phyloP scores from a whole-genome alignment of 202 grass and related monocot genomes.

The Schoenoplectus tabernaemontani region DNA sequence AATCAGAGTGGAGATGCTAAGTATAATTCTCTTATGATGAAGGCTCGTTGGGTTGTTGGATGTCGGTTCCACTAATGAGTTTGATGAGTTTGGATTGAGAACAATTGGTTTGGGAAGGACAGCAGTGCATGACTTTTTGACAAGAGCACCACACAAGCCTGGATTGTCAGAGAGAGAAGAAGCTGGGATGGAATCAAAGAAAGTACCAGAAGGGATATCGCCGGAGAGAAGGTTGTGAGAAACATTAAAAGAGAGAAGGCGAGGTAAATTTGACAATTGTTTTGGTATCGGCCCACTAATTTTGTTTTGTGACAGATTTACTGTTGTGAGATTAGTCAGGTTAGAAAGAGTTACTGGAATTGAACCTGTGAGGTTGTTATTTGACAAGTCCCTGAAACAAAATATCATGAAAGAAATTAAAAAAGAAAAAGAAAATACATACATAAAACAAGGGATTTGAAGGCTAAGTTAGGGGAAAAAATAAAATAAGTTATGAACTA shows the following conservation, averaged over 20 bases:
- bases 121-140: constrained; percentile 67
- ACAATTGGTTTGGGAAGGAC: constrained; percentile 95
- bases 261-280: constrained; percentile 63
- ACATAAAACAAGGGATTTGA: too few species aligned
- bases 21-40: constrained; percentile 82
- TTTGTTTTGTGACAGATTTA: constrained; percentile 69
- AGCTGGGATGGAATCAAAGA: constrained; percentile 73
- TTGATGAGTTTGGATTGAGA: constrained; percentile 59
- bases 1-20: constrained; percentile 94
- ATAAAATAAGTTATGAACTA: neutral
- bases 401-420: constrained; percentile 15
- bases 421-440: too few species aligned
- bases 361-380: constrained; percentile 64
- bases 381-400: constrained; percentile 81
- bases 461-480: too few species aligned
- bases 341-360: constrained; percentile 66
- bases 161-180: constrained; percentile 77
- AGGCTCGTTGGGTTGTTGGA: constrained; percentile 23
- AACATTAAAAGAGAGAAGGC: constrained; percentile 66
- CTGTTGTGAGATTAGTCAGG: constrained; percentile 49
- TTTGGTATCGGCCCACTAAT: constrained; percentile 71
- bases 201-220: constrained; percentile 78
- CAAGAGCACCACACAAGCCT: constrained; percentile 65
- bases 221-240: constrained; percentile 84
- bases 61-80: constrained; percentile 25